phyloP scores from a whole-genome alignment of 805 yeast species.

The Candida silvicultrix region DNA sequence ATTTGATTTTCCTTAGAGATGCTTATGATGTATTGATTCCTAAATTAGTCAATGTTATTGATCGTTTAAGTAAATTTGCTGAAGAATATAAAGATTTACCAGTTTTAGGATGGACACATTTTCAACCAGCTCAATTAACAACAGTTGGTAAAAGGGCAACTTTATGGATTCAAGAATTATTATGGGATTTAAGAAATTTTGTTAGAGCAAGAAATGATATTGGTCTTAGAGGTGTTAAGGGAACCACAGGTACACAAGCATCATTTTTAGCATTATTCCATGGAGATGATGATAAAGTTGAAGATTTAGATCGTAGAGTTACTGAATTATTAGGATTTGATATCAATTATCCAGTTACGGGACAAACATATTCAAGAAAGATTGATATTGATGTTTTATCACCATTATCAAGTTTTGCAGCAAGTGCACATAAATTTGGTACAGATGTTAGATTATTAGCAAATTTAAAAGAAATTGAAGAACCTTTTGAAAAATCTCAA shows the following conservation, averaged over 20 bases:
- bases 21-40: conserved; percentile 92
- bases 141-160: conserved; percentile 98
- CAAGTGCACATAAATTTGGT: conserved; percentile 95
- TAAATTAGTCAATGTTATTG: conserved; percentile 91
- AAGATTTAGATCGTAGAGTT: conserved; percentile 83
- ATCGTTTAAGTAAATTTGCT: conserved; percentile 85
- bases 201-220: conserved; percentile 93
- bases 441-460: conserved; percentile 95
- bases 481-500: conserved; percentile 97
- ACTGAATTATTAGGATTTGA: conserved; percentile 91
- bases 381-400: conserved; percentile 92
- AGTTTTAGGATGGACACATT: conserved; percentile 98
- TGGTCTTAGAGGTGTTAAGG: conserved; percentile 97
- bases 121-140: conserved; percentile 98
- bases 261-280: conserved; percentile 93
- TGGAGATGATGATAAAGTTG: conserved; percentile 96
- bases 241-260: conserved; percentile 98
- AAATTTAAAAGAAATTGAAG: conserved; percentile 94
- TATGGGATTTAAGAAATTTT: conserved; percentile 97
- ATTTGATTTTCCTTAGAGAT: conserved; percentile 90
- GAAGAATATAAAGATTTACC: conserved; percentile 91
- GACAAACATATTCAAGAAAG: conserved; percentile 98
- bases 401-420: conserved; percentile 92
- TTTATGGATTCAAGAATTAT: conserved; percentile 93
- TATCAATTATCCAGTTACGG: conserved; percentile 94